Conservation (phyloP, 129 eudicot species). For the sunflower (Helianthus annuus) region HanXRQr2.0-SUNRISE NC_035445.2:75347521-75348020, state of each 20-base stretch:
- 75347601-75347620: constrained; percentile 32
- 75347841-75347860: neutral
- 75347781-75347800: constrained; percentile 74
- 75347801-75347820: constrained; percentile 47
- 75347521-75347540: constrained; percentile 63
- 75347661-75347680: constrained; percentile 69
- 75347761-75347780: constrained; percentile 70
- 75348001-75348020: no score
- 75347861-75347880: neutral
- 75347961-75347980: no score
- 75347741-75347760: constrained; percentile 71
- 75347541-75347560: constrained; percentile 57
- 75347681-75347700: constrained; percentile 71
- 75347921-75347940: neutral
- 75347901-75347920: neutral
- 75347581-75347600: neutral
- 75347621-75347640: constrained; percentile 88
- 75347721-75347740: constrained; percentile 53
- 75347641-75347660: constrained; percentile 67
- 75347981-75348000: no score
- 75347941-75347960: no score
- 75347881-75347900: neutral
- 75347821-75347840: neutral
- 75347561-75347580: constrained; percentile 10
- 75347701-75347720: constrained; percentile 83